These are phyloP conservation scores for Globisporangium middletonii DNA, from an alignment of 352 stramenopile genomes.

Conservation along the genomic window DNA sequence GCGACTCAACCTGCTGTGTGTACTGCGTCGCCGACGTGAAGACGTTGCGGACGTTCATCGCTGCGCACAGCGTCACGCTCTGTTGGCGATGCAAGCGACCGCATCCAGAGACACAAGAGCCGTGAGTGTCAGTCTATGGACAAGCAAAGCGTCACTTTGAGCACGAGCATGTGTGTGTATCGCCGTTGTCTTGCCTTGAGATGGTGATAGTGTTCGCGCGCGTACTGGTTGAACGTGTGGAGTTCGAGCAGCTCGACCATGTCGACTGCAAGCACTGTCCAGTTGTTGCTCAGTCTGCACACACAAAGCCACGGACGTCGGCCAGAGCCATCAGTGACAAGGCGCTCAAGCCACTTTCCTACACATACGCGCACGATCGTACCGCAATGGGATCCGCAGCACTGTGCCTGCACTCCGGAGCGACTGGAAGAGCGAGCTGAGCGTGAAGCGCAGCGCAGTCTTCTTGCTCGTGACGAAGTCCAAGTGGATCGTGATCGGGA, in stretches of 20 bases:
- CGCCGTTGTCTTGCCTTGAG: conserved; percentile 27
- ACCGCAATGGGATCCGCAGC: conserved; percentile 53
- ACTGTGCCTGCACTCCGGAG: conserved; percentile 53
- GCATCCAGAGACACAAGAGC: neutral
- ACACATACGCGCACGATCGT: neutral
- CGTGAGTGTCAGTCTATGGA: neutral
- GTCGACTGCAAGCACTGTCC: conserved; percentile 63
- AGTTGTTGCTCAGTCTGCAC: conserved; percentile 36
- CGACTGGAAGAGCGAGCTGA: conserved; percentile 64
- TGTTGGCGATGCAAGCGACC: conserved; percentile 4
- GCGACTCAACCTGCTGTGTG: conserved; percentile 22
- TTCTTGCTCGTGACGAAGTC: conserved; percentile 71
- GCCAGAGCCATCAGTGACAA: neutral
- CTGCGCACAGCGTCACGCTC: conserved; percentile 56
- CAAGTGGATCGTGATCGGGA: conserved; percentile 57
- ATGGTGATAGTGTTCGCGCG: conserved; percentile 46
- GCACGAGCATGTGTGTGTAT: neutral
- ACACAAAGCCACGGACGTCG: neutral
- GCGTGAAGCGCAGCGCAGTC: conserved; percentile 47
- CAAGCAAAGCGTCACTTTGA: neutral
- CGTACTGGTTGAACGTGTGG: conserved; percentile 69
- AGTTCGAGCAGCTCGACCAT: conserved; percentile 52
- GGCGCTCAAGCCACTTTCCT: neutral
- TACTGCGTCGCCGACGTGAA: conserved; percentile 50
- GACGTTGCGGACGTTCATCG: conserved; percentile 63